Conservation (phyloP, 1,284 basidiomycete genomes). For the Cutaneotrichosporon cavernicola region DNA sequence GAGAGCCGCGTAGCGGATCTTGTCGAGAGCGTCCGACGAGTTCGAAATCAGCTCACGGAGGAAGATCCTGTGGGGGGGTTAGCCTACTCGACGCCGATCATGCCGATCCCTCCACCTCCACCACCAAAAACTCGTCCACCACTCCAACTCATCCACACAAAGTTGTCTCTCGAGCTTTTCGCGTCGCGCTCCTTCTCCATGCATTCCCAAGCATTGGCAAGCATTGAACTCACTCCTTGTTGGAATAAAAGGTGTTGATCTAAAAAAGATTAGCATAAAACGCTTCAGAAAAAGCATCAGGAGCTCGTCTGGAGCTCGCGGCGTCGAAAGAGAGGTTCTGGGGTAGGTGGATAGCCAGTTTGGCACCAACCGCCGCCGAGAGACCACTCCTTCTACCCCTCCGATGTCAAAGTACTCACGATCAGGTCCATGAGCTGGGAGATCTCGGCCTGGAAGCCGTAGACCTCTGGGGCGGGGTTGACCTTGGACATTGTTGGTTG, state of each 20-base stretch:
- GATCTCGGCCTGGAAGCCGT: slow-evolving; percentile 71
- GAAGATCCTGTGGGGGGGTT: slow-evolving; percentile 9
- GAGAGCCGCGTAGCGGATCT: slow-evolving; percentile 83
- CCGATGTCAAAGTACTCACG: slow-evolving; percentile 64
- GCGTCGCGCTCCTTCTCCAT: no score
- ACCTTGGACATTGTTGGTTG: background rate
- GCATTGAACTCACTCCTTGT: slow-evolving; percentile 68
- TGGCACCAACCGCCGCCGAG: background rate
- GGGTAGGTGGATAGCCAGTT: background rate
- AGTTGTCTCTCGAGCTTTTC: no score
- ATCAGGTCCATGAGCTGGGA: slow-evolving; percentile 66
- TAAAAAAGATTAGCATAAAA: background rate
- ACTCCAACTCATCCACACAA: background rate
- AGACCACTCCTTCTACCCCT: slow-evolving; percentile 56
- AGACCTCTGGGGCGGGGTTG: slow-evolving; percentile 9
- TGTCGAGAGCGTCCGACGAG: slow-evolving; percentile 89
- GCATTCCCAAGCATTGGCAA: no score
- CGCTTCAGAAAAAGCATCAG: background rate
- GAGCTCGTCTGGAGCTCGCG: background rate
- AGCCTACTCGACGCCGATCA: background rate
- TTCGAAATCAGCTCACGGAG: slow-evolving; percentile 70
- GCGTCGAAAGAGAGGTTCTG: background rate
- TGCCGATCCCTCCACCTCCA: background rate
- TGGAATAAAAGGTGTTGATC: background rate
- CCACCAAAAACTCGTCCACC: background rate